Base-by-base conservation (phyloP, 441 rosid species). In the Iberis amara region DNA sequence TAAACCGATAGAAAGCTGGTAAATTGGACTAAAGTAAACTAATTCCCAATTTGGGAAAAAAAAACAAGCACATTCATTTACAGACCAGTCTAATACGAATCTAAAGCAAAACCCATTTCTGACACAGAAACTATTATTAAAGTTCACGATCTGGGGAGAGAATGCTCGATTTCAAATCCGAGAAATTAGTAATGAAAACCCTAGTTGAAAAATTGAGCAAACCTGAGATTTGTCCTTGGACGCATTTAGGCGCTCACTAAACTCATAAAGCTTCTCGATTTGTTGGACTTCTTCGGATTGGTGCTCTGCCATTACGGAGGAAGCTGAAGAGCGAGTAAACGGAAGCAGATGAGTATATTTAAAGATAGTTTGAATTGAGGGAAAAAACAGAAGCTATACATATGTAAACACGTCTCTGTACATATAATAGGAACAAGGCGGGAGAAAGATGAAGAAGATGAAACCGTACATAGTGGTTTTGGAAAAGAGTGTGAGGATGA, bases 171-270 rank as follows among this genome's bases (percentile, higher is more conserved):
- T 26, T 26, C 30, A 26, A 26, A 18, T 3, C 21, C 21, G 21
- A 18, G 1, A 18, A 18, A 18, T 18, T 18, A 18, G 21, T 1
- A 18, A 18, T 18, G 21, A 28, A 68, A 69, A 71, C 65, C 78
- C 73, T 77, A 77, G 51, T 7, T 3, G 43, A 6, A 8, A 45
- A 37, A 15, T 18, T 35, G 41, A 10, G 11, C 41, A 47, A 7
- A 85, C 98, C 96, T 83, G 85, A 46, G 94, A 79, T 81, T 92
- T 92, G 64, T 91, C 96, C 68, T 92, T 92, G 68, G 95, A 74
- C 64, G 85, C 95, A 61, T 72, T 92, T 56, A 92, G 95, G 1
- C 94, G 77, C 64, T 92, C 98, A 4, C 96, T 87, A 73, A 80
- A 88, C 86, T 92, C 86, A 68, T 92, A 92, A 50, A 92, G 91